phyloP scores from a whole-genome alignment of 2,329 filamentous ascomycete species.

The Geosmithia morbida region DNA sequence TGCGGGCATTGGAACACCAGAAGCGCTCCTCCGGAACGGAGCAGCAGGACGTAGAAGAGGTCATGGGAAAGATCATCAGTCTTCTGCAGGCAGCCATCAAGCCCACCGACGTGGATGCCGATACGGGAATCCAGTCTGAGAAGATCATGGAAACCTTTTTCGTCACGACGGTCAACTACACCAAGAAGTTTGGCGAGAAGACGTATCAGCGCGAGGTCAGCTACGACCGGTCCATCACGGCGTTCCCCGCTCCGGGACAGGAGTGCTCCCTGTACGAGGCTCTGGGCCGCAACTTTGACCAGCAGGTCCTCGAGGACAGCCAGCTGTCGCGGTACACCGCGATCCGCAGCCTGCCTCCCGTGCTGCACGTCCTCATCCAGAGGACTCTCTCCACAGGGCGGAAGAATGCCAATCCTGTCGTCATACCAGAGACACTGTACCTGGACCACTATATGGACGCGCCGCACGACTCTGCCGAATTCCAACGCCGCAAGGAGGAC shows the following conservation, averaged over 20 bases:
- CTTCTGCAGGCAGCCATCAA: slow-evolving; percentile 81
- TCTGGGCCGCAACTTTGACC: slow-evolving; percentile 73
- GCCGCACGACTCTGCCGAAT: slow-evolving; percentile 41
- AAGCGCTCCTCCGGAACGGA: slow-evolving; percentile 37
- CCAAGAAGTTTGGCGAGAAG: slow-evolving; percentile 32
- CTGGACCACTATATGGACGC: slow-evolving; percentile 79
- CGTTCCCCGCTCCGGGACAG: slow-evolving; percentile 36
- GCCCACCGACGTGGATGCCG: slow-evolving; percentile 45
- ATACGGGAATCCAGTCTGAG: slow-evolving; percentile 64
- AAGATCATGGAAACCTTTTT: slow-evolving; percentile 59
- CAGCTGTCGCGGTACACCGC: slow-evolving; percentile 51
- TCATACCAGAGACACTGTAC: slow-evolving; percentile 69
- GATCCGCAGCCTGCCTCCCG: slow-evolving; percentile 63
- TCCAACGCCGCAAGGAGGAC: slow-evolving; percentile 49
- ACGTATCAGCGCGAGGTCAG: slow-evolving; percentile 26
- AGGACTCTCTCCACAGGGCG: slow-evolving; percentile 59
- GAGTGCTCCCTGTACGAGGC: slow-evolving; percentile 63
- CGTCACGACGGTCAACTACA: slow-evolving; percentile 46
- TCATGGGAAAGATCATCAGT: slow-evolving; percentile 84
- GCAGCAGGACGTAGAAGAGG: slow-evolving; percentile 93
- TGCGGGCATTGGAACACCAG: slow-evolving; percentile 28
- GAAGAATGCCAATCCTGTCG: slow-evolving; percentile 66
- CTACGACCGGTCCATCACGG: slow-evolving; percentile 49
- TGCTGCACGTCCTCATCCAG: slow-evolving; percentile 83
- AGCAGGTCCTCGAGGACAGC: slow-evolving; percentile 56